These are phyloP conservation scores for Ustilago cynodontis DNA, from an alignment of 1,284 basidiomycete genomes.

Conservation along the genomic window DNA sequence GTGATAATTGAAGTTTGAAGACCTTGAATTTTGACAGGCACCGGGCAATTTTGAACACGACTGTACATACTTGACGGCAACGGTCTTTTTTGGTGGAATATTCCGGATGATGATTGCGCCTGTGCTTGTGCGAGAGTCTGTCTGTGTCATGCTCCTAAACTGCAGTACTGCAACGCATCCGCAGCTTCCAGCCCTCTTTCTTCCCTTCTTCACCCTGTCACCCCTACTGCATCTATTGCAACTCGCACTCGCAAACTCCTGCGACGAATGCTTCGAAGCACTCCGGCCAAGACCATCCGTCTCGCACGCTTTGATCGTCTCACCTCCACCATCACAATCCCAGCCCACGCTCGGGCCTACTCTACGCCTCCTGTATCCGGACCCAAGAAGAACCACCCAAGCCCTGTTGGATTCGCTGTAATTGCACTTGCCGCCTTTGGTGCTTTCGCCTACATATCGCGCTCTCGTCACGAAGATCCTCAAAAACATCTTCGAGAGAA, in stretches of 20 bases:
- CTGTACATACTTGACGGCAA: no score
- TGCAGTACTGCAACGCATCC: not conserved
- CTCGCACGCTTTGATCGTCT: conserved; percentile 40
- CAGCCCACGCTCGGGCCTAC: conserved; percentile 21
- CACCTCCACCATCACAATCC: not conserved
- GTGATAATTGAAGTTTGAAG: no score
- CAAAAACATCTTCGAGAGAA: conserved; percentile 56
- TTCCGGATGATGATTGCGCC: not conserved
- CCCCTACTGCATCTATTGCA: not conserved
- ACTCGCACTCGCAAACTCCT: not conserved
- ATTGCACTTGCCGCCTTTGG: conserved; percentile 59
- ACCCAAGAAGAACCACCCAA: conserved; percentile 51
- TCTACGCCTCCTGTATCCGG: conserved; percentile 11
- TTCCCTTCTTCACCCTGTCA: not conserved
- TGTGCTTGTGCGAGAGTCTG: not conserved
- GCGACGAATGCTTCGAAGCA: conserved; percentile 35
- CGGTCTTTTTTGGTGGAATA: conserved; percentile 1
- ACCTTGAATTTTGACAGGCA: no score
- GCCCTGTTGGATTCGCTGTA: conserved; percentile 57
- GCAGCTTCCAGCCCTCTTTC: not conserved
- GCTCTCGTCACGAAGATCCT: conserved; percentile 57
- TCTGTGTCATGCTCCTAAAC: not conserved
- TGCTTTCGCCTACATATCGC: conserved; percentile 58
- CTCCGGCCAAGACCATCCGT: conserved; percentile 22
- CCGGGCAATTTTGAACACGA: no score